phyloP scores from a whole-genome alignment of 169 alveolate genomes.

The Eimeria sp. region DNA sequence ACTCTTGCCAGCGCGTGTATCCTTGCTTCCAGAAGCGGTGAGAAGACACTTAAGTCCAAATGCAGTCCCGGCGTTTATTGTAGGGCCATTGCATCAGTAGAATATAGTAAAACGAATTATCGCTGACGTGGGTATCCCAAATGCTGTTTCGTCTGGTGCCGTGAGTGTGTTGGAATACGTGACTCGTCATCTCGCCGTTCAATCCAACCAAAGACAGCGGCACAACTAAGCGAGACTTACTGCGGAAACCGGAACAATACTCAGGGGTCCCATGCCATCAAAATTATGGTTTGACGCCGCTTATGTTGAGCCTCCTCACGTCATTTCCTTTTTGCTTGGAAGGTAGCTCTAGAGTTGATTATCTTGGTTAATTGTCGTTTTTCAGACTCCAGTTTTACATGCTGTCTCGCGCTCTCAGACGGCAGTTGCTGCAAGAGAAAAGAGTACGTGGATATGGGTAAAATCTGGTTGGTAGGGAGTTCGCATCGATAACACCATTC shows the following conservation, averaged over 20 bases:
- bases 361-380: background rate
- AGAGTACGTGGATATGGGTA: background rate
- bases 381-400: constrained; percentile 46
- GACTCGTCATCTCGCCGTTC: background rate
- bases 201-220: background rate
- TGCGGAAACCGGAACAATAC: background rate
- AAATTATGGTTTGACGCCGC: background rate
- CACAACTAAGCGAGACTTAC: background rate
- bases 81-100: background rate
- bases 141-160: background rate
- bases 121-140: background rate
- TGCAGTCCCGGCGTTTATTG: background rate
- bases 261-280: background rate
- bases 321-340: background rate
- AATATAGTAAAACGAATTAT: background rate
- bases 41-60: background rate
- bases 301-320: background rate
- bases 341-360: background rate
- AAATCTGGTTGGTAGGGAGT: background rate
- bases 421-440: constrained; percentile 45
- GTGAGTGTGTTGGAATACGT: background rate
- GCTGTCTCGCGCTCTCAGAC: constrained; percentile 53
- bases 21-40: constrained; percentile 72
- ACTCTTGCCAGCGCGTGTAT: constrained; percentile 1
- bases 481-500: too few species aligned